A percentile compares a stretch with the other conserved stretches of the same genome.
Evolutionary conservation across 1,139 yeast species (phyloP).

Genomic region (Maudiozyma humilis): DNA sequence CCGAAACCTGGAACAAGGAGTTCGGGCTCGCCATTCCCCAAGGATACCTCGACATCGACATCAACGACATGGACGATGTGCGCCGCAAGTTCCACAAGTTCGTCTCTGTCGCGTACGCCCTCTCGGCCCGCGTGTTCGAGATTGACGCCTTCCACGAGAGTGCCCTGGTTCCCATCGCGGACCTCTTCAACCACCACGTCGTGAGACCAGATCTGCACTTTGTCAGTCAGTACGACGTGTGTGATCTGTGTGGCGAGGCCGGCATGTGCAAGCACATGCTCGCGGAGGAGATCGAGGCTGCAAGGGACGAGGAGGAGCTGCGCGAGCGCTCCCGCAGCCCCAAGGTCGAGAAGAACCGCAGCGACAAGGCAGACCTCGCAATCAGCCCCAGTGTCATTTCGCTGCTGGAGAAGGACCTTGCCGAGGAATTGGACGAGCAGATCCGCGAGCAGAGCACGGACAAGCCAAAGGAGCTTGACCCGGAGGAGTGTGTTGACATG

Average conservation of each 20-base stretch:
- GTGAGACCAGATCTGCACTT: slow-evolving; percentile 58
- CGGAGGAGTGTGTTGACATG: slow-evolving; percentile 52
- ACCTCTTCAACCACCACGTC: slow-evolving; percentile 69
- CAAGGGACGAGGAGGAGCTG: slow-evolving; percentile 12
- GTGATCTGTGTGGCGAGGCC: slow-evolving; percentile 63
- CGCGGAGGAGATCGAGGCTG: slow-evolving; percentile 18
- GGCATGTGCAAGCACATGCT: slow-evolving; percentile 45
- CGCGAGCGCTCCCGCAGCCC: slow-evolving; percentile 21
- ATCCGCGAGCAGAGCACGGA: slow-evolving; percentile 24
- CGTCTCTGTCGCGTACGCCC: slow-evolving; percentile 47
- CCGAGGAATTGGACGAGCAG: slow-evolving; percentile 15
- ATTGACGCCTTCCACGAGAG: slow-evolving; percentile 68
- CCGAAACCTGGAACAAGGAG: slow-evolving; percentile 31
- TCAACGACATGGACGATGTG: slow-evolving; percentile 13
- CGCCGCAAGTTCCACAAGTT: slow-evolving; percentile 35
- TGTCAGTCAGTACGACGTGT: slow-evolving; percentile 62
- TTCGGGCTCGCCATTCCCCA: slow-evolving; percentile 36
- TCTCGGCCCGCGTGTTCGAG: slow-evolving; percentile 72
- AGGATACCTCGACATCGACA: slow-evolving; percentile 25
- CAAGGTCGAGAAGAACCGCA: slow-evolving; percentile 22
- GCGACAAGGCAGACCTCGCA: neutral
- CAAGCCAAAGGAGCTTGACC: slow-evolving; percentile 17
- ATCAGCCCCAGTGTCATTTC: slow-evolving; percentile 27
- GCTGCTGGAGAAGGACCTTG: slow-evolving; percentile 23
- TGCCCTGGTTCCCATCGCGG: slow-evolving; percentile 85